These are phyloP conservation scores for Mucor plumbeus DNA, from an alignment of 371 early-diverging fungal species.

Conservation along the genomic window DNA sequence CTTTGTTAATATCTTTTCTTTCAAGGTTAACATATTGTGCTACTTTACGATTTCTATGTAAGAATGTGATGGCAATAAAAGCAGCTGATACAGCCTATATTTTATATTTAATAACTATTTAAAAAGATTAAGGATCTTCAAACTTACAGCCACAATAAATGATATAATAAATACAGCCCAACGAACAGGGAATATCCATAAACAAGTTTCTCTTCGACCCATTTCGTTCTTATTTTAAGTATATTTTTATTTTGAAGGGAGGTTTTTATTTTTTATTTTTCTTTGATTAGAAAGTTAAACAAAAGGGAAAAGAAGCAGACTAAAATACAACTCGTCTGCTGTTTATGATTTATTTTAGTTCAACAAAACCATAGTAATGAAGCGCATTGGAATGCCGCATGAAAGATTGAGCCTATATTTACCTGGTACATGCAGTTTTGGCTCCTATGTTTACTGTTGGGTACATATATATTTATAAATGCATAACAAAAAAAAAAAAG, in stretches of 20 bases:
- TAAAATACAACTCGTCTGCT: background rate
- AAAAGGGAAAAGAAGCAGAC: conserved; percentile 2
- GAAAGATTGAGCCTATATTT: conserved; percentile 1
- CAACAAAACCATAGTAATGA: background rate
- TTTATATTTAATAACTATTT: background rate
- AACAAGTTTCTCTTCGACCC: conserved; percentile 12
- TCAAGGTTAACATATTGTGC: background rate
- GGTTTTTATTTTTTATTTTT: background rate
- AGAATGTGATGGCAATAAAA: conserved; percentile 39
- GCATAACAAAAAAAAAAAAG: too few relatives aligned
- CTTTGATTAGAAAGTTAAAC: background rate
- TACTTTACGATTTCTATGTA: conserved; percentile 49
- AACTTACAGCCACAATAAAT: conserved; percentile 8
- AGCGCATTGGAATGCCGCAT: conserved; percentile 7
- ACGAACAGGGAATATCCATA: conserved; percentile 19
- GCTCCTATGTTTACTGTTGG: too few relatives aligned
- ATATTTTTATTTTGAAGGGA: too few relatives aligned
- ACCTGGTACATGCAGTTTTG: too few relatives aligned
- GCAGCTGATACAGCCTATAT: conserved; percentile 7
- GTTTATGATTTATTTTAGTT: conserved; percentile 4
- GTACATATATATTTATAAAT: too few relatives aligned
- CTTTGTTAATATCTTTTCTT: background rate
- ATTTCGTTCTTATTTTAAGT: background rate
- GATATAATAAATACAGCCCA: conserved; percentile 17
- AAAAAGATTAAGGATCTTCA: background rate